Conservation (phyloP, 305 asterid species). For the Plantago lanceolata region DNA sequence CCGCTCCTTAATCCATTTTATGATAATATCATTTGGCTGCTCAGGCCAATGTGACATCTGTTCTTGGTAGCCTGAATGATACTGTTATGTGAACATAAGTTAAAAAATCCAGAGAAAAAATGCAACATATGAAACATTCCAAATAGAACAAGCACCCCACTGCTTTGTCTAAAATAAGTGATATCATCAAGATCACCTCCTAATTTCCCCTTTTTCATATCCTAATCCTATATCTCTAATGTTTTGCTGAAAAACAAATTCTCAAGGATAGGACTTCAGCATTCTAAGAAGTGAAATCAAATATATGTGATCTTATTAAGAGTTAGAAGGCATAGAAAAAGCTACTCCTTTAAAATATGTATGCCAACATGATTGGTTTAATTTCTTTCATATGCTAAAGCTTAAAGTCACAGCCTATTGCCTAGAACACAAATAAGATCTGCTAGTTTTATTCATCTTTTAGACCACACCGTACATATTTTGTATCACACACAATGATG, state of each 20-base stretch:
- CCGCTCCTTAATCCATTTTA: constrained; percentile 66
- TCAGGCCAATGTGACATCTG: constrained; percentile 92
- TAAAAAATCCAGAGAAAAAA: constrained; percentile 11
- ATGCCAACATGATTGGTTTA: too few species aligned
- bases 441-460: too few species aligned
- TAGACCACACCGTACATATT: neutral
- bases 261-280: too few species aligned
- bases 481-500: neutral
- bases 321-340: too few species aligned
- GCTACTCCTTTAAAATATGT: too few species aligned
- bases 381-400: too few species aligned
- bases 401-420: too few species aligned
- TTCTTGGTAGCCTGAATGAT: constrained; percentile 89
- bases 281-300: too few species aligned
- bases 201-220: neutral
- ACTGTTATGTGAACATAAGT: constrained; percentile 48
- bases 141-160: neutral
- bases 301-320: too few species aligned
- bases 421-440: too few species aligned
- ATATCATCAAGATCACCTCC: neutral
- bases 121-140: neutral
- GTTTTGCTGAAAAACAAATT: too few species aligned
- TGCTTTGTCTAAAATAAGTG: constrained; percentile 6
- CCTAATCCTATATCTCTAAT: neutral
- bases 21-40: constrained; percentile 67